These are phyloP conservation scores for Sclerotiophoma versabilis DNA, from an alignment of 2,329 filamentous ascomycete species.

Conservation along the genomic window DNA sequence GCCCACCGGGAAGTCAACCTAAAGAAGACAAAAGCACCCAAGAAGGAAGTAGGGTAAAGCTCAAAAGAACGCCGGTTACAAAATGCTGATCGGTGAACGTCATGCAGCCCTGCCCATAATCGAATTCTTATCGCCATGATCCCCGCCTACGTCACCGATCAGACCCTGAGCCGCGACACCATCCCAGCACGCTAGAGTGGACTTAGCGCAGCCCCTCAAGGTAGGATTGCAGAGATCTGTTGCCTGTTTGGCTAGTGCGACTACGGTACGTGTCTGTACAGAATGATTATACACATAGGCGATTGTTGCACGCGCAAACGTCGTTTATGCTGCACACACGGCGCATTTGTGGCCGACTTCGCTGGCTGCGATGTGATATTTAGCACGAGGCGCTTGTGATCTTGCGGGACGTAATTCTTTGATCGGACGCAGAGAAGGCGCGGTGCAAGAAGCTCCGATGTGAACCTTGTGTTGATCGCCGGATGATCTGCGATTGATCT, in stretches of 20 bases:
- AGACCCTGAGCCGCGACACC: background rate
- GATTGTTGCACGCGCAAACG: too few relatives aligned
- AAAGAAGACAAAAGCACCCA: background rate
- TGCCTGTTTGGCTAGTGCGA: too few relatives aligned
- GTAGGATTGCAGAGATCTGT: too few relatives aligned
- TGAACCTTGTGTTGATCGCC: background rate
- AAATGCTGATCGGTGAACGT: background rate
- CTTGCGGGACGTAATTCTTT: too few relatives aligned
- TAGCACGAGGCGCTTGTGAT: too few relatives aligned
- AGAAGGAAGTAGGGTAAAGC: background rate
- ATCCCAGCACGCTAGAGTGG: background rate
- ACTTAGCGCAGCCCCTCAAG: background rate
- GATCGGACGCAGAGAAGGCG: too few relatives aligned
- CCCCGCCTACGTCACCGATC: constrained; percentile 13
- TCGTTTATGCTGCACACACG: too few relatives aligned
- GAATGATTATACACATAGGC: too few relatives aligned
- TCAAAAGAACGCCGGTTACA: background rate
- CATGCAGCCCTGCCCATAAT: constrained; percentile 3
- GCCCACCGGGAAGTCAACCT: background rate
- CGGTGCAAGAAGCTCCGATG: background rate
- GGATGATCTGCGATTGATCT: too few relatives aligned
- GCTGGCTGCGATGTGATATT: too few relatives aligned
- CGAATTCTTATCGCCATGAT: background rate
- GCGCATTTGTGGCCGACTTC: too few relatives aligned
- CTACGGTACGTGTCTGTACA: too few relatives aligned